phyloP scores from a whole-genome alignment of 176 grass and related monocot species.

The Avena atlantica region DNA sequence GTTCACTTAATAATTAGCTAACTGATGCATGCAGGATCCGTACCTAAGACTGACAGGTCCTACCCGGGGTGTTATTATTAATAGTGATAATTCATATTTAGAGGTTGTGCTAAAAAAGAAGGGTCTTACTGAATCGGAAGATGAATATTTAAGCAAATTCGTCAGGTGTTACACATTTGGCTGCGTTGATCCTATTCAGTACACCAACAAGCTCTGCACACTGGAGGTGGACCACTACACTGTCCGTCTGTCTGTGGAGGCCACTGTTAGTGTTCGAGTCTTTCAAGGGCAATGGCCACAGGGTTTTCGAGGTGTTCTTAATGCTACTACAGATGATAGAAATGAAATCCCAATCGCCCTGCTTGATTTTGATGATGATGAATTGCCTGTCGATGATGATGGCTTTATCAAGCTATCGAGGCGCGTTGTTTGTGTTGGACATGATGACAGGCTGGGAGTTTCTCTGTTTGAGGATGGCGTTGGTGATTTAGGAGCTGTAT shows the following conservation, averaged over 20 bases:
- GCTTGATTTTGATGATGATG: not conserved
- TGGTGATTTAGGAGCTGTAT: not conserved
- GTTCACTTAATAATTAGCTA: not conserved
- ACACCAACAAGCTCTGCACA: constrained; percentile 15
- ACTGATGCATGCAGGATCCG: constrained; percentile 20
- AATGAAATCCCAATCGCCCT: not conserved
- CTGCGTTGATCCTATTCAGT: not conserved
- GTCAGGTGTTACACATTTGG: not conserved
- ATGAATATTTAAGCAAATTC: constrained; percentile 1
- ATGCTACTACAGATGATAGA: not conserved
- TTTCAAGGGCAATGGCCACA: not conserved
- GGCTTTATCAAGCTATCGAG: constrained; percentile 10
- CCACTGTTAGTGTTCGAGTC: not conserved
- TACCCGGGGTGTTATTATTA: not conserved
- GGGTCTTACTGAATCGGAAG: constrained; percentile 6
- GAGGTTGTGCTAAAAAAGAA: not conserved
- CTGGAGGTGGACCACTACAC: not conserved
- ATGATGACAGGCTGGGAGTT: not conserved
- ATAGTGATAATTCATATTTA: not conserved
- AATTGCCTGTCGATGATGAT: not conserved
- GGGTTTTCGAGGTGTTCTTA: constrained; percentile 1
- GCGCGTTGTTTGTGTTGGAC: not conserved
- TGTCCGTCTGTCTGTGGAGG: not conserved
- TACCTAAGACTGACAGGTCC: constrained; percentile 19
- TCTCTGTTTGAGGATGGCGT: not conserved